A percentile compares a stretch with the other conserved stretches of the same genome.
These are phyloP conservation scores for Selenicereus undatus DNA, from an alignment of 148 eudicot genomes.

Conservation along the genomic window DNA sequence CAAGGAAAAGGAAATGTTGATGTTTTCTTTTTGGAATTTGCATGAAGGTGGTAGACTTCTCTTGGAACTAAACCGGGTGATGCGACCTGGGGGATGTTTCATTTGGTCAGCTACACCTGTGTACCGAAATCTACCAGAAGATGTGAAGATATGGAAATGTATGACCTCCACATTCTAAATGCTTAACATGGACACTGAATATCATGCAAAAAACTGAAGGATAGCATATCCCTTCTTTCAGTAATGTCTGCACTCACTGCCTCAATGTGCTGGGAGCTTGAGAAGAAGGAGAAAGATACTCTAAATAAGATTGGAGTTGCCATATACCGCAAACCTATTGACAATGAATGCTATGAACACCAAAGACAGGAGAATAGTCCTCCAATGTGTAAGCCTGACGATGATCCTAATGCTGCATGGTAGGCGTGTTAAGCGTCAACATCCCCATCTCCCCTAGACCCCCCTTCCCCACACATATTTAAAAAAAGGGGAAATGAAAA, in stretches of 20 bases:
- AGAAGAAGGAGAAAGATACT: slow-evolving; percentile 59
- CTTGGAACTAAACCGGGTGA: slow-evolving; percentile 79
- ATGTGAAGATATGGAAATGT: slow-evolving; percentile 84
- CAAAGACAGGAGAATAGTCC: slow-evolving; percentile 51
- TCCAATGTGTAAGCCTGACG: slow-evolving; percentile 66
- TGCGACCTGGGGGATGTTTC: slow-evolving; percentile 88
- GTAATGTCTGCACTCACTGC: slow-evolving; percentile 68
- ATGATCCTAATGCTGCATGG: slow-evolving; percentile 93
- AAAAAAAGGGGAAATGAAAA: too few relatives aligned
- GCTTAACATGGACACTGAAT: neutral
- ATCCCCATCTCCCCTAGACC: neutral
- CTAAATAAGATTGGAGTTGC: slow-evolving; percentile 59
- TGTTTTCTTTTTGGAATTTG: neutral
- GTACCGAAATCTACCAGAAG: slow-evolving; percentile 68
- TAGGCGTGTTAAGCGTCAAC: slow-evolving; percentile 11
- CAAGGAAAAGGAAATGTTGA: neutral
- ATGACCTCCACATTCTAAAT: neutral
- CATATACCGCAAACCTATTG: slow-evolving; percentile 59
- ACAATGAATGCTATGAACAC: slow-evolving; percentile 69
- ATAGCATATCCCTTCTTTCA: slow-evolving; percentile 20
- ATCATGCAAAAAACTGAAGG: slow-evolving; percentile 3
- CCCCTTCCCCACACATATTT: neutral
- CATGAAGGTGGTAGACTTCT: slow-evolving; percentile 77
- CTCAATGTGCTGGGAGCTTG: slow-evolving; percentile 84
- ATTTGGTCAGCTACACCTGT: slow-evolving; percentile 96